Percentiles rank a stretch among this genome's conserved stretches.
phyloP scores from a whole-genome alignment of 352 stramenopile species.

The Pilasporangium apinafurcum region DNA sequence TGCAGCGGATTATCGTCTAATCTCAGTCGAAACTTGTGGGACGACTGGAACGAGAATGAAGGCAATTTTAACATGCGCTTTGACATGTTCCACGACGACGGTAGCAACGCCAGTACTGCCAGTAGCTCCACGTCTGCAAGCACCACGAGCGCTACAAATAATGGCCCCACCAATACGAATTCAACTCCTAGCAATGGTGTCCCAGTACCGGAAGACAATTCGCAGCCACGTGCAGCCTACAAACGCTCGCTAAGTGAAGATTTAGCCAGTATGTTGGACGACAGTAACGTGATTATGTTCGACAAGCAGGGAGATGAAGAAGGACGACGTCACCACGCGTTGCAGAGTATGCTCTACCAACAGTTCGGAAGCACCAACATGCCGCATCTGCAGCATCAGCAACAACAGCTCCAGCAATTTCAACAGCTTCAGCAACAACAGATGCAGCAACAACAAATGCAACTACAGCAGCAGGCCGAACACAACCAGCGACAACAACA shows the following conservation, averaged over 20 bases:
- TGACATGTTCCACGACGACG: slow-evolving; percentile 55
- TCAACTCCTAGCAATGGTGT: slow-evolving; percentile 5
- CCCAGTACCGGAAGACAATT: slow-evolving; percentile 9
- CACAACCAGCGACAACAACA: slow-evolving; percentile 11
- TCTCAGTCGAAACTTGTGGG: slow-evolving; percentile 81
- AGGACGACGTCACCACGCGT: slow-evolving; percentile 4
- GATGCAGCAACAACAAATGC: slow-evolving; percentile 10
- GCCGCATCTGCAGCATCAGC: slow-evolving; percentile 7
- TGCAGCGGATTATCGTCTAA: slow-evolving; percentile 69
- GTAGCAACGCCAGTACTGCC: slow-evolving; percentile 17
- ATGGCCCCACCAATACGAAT: slow-evolving; percentile 6
- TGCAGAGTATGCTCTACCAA: slow-evolving; percentile 4
- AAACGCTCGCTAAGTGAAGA: slow-evolving; percentile 70
- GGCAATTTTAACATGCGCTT: slow-evolving; percentile 61
- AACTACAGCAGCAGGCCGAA: slow-evolving; percentile 9
- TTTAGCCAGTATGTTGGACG: slow-evolving; percentile 70
- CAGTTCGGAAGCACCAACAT: background rate
- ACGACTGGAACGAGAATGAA: slow-evolving; percentile 84
- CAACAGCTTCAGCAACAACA: slow-evolving; percentile 11
- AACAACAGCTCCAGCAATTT: slow-evolving; percentile 5
- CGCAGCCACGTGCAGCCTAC: slow-evolving; percentile 23
- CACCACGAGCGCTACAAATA: background rate
- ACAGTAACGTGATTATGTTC: slow-evolving; percentile 30
- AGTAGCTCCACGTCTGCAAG: slow-evolving; percentile 11
- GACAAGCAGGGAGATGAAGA: slow-evolving; percentile 8